A percentile compares a stretch with the other conserved stretches of the same genome.
These are phyloP conservation scores for Phialophora tarda DNA, from an alignment of 2,329 filamentous ascomycete genomes.

Conservation along the genomic window DNA sequence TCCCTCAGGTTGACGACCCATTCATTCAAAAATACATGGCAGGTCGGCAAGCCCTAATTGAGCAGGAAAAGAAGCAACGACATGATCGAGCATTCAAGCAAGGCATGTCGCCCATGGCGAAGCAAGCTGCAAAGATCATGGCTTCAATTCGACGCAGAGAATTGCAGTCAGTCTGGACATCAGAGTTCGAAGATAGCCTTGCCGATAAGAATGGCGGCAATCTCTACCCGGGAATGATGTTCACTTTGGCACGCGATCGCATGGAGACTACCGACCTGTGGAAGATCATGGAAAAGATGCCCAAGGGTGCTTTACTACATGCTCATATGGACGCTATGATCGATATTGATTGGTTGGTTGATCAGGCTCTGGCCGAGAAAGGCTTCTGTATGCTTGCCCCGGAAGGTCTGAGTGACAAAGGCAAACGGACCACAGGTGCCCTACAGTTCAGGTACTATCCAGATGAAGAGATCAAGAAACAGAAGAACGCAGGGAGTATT, in stretches of 20 bases:
- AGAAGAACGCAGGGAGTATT: slow-evolving; percentile 50
- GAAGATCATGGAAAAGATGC: slow-evolving; percentile 83
- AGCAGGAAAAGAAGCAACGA: slow-evolving; percentile 79
- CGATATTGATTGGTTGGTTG: slow-evolving; percentile 79
- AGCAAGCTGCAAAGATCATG: slow-evolving; percentile 78
- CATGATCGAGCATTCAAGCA: slow-evolving; percentile 77
- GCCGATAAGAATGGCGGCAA: slow-evolving; percentile 66
- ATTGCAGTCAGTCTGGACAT: slow-evolving; percentile 75
- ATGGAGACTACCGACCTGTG: slow-evolving; percentile 87
- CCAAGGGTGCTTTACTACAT: slow-evolving; percentile 85
- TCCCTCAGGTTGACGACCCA: slow-evolving; percentile 64
- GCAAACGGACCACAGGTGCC: slow-evolving; percentile 23
- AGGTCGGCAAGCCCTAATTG: slow-evolving; percentile 75
- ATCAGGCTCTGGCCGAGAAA: slow-evolving; percentile 64
- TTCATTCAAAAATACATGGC: slow-evolving; percentile 83
- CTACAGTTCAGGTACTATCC: slow-evolving; percentile 37
- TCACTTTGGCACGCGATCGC: slow-evolving; percentile 78
- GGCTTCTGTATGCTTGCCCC: slow-evolving; percentile 42
- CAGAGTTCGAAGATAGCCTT: slow-evolving; percentile 71
- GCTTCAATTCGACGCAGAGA: slow-evolving; percentile 79
- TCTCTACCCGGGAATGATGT: slow-evolving; percentile 91
- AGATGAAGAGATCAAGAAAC: slow-evolving; percentile 36
- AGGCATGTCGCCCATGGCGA: slow-evolving; percentile 77
- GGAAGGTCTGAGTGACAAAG: slow-evolving; percentile 33
- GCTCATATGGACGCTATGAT: slow-evolving; percentile 92